Evolutionary conservation across 2,329 filamentous ascomycete genomes (phyloP).

Genomic region (Pyricularia grisea): DNA sequence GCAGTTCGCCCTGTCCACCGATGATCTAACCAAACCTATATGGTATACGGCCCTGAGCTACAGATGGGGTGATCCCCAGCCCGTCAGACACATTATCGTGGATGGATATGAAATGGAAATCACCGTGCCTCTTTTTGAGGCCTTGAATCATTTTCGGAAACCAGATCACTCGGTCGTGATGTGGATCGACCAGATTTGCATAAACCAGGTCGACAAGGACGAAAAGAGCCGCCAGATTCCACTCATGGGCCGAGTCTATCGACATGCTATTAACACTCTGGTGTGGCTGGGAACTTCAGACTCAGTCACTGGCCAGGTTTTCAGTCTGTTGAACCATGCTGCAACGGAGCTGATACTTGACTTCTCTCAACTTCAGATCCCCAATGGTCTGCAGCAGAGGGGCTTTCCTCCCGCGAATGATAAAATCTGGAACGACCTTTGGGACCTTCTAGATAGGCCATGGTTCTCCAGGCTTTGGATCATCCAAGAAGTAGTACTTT

Average conservation of each 20-base stretch:
- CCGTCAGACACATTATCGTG: not conserved
- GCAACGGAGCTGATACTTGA: not conserved
- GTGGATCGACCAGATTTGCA: conserved; percentile 10
- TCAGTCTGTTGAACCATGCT: not conserved
- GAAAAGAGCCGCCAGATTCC: conserved; percentile 8
- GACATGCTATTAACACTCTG: not conserved
- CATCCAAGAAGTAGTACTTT: not conserved
- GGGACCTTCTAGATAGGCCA: not conserved
- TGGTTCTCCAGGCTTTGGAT: not conserved
- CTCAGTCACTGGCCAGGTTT: not conserved
- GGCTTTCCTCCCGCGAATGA: not conserved
- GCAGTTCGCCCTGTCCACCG: not conserved
- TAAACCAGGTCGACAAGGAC: conserved; percentile 7
- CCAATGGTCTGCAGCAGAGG: not conserved
- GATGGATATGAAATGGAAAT: not conserved
- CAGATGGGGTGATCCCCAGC: not conserved
- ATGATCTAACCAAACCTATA: not conserved
- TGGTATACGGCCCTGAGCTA: not conserved
- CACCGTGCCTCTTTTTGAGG: not conserved
- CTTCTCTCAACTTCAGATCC: not conserved
- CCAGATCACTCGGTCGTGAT: not conserved
- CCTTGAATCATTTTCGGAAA: not conserved
- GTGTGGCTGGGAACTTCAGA: not conserved
- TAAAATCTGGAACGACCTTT: not conserved
- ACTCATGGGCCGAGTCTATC: conserved; percentile 9